A percentile compares a stretch with the other conserved stretches of the same genome.
These are phyloP conservation scores for Penicillium fuscoglaucum DNA, from an alignment of 2,329 filamentous ascomycete genomes.

Conservation along the genomic window DNA sequence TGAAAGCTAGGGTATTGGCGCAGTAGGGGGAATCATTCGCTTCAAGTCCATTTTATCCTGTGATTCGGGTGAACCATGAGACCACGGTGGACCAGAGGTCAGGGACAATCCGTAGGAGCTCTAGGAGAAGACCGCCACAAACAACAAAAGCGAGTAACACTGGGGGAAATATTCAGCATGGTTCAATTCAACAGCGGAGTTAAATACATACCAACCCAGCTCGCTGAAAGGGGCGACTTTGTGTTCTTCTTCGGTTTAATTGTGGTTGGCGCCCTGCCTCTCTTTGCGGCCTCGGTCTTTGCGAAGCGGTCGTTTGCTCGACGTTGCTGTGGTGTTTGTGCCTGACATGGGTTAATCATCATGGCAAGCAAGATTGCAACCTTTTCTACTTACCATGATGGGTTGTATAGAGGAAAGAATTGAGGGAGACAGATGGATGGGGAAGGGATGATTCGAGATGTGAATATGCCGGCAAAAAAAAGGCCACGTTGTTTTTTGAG, in stretches of 20 bases:
- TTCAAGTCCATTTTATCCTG: conserved; percentile 15
- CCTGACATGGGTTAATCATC: conserved; percentile 38
- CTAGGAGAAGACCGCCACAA: conserved; percentile 61
- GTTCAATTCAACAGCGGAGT: neutral
- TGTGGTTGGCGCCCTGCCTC: conserved; percentile 53
- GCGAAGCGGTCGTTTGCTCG: conserved; percentile 64
- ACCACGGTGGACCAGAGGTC: conserved; percentile 41
- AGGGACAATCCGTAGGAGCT: conserved; percentile 51
- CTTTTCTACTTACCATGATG: conserved; percentile 1
- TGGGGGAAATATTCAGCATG: conserved; percentile 33
- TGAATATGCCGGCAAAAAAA: conserved; percentile 13
- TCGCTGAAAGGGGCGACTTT: conserved; percentile 56
- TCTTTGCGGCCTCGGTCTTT: conserved; percentile 59
- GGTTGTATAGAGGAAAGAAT: neutral
- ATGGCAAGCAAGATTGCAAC: neutral
- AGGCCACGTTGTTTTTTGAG: conserved; percentile 17
- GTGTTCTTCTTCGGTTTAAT: conserved; percentile 51
- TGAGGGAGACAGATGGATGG: neutral
- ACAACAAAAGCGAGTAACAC: conserved; percentile 64
- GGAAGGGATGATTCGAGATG: neutral
- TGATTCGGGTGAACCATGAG: conserved; percentile 30
- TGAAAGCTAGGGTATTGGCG: conserved; percentile 17
- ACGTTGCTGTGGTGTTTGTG: conserved; percentile 66
- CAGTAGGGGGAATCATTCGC: neutral
- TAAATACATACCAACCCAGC: conserved; percentile 59